A percentile compares a stretch with the other conserved stretches of the same genome.
Evolutionary conservation across 2,329 filamentous ascomycete species (phyloP).

Genomic region (Nigrospora oryzae): DNA sequence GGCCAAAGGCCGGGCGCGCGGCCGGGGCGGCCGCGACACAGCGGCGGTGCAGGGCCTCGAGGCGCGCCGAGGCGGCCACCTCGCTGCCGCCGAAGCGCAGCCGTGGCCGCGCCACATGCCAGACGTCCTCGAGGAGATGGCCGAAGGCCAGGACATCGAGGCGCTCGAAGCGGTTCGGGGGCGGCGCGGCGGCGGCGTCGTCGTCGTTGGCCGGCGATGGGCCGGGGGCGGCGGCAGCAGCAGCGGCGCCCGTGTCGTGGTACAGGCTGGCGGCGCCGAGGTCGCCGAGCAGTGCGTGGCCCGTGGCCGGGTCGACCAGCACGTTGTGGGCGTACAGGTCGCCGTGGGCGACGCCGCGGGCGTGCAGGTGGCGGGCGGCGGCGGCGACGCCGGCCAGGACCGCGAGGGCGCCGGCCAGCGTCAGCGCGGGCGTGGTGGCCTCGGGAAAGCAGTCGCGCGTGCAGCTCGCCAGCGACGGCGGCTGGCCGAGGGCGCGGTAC

Average conservation of each 20-base stretch:
- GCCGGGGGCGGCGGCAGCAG: no score
- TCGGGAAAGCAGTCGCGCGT: conserved; percentile 33
- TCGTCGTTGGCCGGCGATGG: no score
- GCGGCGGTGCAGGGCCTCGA: neutral
- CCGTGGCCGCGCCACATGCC: conserved; percentile 20
- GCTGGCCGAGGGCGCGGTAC: conserved; percentile 32
- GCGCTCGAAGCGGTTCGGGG: conserved; percentile 22
- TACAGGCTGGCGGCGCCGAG: conserved; percentile 40
- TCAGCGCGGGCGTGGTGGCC: conserved; percentile 19
- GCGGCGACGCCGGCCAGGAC: conserved; percentile 32
- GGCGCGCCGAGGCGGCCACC: neutral
- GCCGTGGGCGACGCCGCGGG: conserved; percentile 32
- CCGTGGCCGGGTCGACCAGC: conserved; percentile 24
- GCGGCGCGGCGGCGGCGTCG: neutral
- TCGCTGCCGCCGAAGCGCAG: neutral
- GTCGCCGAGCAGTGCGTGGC: conserved; percentile 36
- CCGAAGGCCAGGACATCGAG: conserved; percentile 39
- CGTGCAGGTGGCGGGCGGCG: conserved; percentile 34
- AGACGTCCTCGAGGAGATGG: conserved; percentile 35
- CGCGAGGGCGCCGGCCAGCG: conserved; percentile 18
- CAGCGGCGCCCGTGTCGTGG: conserved; percentile 3
- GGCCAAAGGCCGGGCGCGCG: no score
- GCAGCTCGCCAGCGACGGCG: conserved; percentile 34
- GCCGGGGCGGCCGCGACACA: neutral
- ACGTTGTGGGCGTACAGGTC: conserved; percentile 41